phyloP scores from a whole-genome alignment of 768 basidiomycete species.

The Crepidotus variabilis region DNA sequence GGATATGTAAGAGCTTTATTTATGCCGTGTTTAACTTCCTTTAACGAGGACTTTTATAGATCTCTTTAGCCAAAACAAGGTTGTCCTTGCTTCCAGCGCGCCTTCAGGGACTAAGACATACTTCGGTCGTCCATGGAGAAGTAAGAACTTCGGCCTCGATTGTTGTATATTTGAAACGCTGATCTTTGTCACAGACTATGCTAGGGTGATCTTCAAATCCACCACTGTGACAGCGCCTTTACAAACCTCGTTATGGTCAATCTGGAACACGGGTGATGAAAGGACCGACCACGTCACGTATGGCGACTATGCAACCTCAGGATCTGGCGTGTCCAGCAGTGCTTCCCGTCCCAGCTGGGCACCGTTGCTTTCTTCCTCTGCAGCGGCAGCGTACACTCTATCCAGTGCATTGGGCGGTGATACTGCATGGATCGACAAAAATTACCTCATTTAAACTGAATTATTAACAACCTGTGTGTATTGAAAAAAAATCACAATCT shows the following conservation, averaged over 20 bases:
- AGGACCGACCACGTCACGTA: conserved; percentile 41
- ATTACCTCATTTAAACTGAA: conserved; percentile 28
- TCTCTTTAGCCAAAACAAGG: conserved; percentile 40
- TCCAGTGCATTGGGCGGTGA: conserved; percentile 44
- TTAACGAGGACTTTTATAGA: conserved; percentile 18
- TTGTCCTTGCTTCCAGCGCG: conserved; percentile 38
- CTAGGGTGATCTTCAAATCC: conserved; percentile 46
- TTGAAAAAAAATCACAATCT: neutral
- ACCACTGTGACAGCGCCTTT: conserved; percentile 37
- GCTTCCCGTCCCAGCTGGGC: conserved; percentile 37
- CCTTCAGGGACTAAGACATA: conserved; percentile 31
- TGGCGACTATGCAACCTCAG: conserved; percentile 43
- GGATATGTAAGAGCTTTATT: conserved; percentile 37
- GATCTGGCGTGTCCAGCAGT: conserved; percentile 32
- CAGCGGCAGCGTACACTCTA: conserved; percentile 36
- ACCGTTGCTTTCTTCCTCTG: conserved; percentile 29
- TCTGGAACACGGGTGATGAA: conserved; percentile 35
- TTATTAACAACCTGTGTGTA: neutral
- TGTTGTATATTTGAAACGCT: neutral
- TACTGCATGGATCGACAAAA: conserved; percentile 43
- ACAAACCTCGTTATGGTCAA: conserved; percentile 41
- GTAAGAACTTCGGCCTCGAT: conserved; percentile 23
- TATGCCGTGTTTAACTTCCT: too few relatives aligned
- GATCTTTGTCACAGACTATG: neutral
- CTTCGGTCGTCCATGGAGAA: conserved; percentile 47